Evolutionary conservation across 2,329 filamentous ascomycete genomes (phyloP), one percentile per base, ranked within the genome.

Genomic region (Colletotrichum viniferum): DNA sequence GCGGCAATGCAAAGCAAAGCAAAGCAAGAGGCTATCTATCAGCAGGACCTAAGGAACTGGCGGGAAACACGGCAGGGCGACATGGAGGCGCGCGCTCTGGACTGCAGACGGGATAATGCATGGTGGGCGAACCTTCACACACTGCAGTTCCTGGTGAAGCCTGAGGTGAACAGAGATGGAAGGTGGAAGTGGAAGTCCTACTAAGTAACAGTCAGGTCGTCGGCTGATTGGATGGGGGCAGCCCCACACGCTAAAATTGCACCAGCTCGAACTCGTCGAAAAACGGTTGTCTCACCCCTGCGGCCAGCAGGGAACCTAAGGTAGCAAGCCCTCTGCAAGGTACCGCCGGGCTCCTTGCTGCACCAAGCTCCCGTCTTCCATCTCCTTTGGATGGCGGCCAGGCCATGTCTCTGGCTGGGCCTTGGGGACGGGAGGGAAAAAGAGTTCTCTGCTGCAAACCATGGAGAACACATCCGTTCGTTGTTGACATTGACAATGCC

Each of bases 231-330:
- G 69, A 64, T 21, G 24, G n/a, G 48, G 26, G 21, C 28, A 8
- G 43, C n/a, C 26, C 58, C 66, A 32, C 32, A 58, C 32, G 26
- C 28, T 69, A 36, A 76, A 64, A 76, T 73, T 76, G 60, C 73
- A 43, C 32, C 69, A 36, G 63, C 36, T 60, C 60, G 58, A 67
- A 76, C 65, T 73, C 34, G 73, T 73, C 70, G 21, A 76, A 69
- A 65, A 76, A 68, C 64, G 64, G 69, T 73, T 73, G 69, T 76
- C 73, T 76, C 73, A 76, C 48, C 73, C 73, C 64, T 73, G 63
- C 69, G 58, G 64, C 43, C 48, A 55, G 58, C 64, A 62, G 64
- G 69, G 56, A 58, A 32, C 69, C 43, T n/a, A 24, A 24, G 24
- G 24, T 24, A 21, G 30, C 12, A 52, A 52, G 43, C n/a, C 43